Evolutionary conservation across 2,329 filamentous ascomycete genomes (phyloP).

Genomic region (Triangularia verruculosa): DNA sequence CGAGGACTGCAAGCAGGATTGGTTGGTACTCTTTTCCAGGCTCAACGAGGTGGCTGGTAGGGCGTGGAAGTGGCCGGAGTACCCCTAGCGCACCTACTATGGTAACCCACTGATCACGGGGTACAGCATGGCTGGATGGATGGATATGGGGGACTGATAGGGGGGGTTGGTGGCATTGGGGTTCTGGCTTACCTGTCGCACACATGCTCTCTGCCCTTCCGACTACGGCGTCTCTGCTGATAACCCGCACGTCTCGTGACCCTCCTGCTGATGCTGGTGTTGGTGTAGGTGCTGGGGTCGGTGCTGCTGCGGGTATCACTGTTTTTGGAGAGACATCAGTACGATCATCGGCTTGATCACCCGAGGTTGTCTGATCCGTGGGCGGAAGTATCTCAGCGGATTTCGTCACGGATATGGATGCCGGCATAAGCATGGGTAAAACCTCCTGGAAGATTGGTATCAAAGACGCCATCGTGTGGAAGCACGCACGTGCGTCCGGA

Average conservation of each 20-base stretch:
- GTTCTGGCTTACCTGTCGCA: conserved; percentile 53
- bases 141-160: not conserved
- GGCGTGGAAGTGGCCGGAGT: not conserved
- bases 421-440: conserved; percentile 57
- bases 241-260: conserved; percentile 28
- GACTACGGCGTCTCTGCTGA: conserved; percentile 55
- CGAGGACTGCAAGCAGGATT: conserved; percentile 47
- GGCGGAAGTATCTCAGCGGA: conserved; percentile 42
- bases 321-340: not conserved
- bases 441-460: conserved; percentile 56
- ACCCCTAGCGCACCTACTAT: not conserved
- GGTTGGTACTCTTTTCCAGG: conserved; percentile 2
- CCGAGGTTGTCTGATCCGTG: conserved; percentile 40
- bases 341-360: conserved; percentile 26
- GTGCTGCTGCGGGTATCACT: not conserved
- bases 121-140: not conserved
- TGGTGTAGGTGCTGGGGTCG: not conserved
- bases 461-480: conserved; percentile 47
- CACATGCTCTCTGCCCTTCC: conserved; percentile 64
- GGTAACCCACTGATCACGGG: not conserved
- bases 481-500: not conserved
- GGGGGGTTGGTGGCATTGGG: not conserved
- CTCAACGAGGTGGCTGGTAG: not conserved
- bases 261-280: not conserved
- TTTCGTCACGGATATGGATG: conserved; percentile 55